These are phyloP conservation scores for Guadua angustifolia DNA, from an alignment of 176 grass and related monocot species.

Conservation along the genomic window DNA sequence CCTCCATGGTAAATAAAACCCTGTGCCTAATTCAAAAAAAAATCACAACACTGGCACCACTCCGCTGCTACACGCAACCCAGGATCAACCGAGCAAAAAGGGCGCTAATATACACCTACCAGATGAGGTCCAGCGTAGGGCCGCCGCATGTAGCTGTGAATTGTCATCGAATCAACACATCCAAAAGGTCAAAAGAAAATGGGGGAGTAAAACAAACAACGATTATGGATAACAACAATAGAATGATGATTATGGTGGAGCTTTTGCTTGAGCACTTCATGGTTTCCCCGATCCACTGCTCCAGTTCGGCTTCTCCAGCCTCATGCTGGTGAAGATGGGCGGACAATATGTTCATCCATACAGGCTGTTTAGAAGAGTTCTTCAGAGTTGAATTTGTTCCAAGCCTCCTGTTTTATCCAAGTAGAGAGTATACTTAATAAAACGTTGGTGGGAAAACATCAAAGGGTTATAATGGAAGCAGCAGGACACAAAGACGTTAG, in stretches of 20 bases:
- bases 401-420: conserved; percentile 65
- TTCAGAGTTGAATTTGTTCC: conserved; percentile 80
- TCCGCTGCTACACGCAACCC: conserved; percentile 30
- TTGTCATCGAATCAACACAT: conserved; percentile 44
- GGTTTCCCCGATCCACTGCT: conserved; percentile 10
- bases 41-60: conserved; percentile 25
- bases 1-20: conserved; percentile 34
- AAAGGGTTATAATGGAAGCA: background rate
- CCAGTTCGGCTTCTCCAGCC: conserved; percentile 25
- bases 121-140: conserved; percentile 30
- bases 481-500: background rate
- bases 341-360: background rate
- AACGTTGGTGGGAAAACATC: background rate
- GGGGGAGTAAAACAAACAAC: conserved; percentile 19
- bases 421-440: conserved; percentile 18
- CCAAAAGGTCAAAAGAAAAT: conserved; percentile 20
- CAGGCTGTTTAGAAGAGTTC: conserved; percentile 58
- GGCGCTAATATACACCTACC: conserved; percentile 49
- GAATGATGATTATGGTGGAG: conserved; percentile 8
- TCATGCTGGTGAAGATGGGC: conserved; percentile 21
- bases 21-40: conserved; percentile 37
- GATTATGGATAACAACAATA: conserved; percentile 12
- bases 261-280: conserved; percentile 37
- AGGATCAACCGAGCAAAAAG: conserved; percentile 46
- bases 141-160: conserved; percentile 32